Base-by-base conservation (phyloP, 495 filamentous ascomycete species). In the Podospora conica region DNA sequence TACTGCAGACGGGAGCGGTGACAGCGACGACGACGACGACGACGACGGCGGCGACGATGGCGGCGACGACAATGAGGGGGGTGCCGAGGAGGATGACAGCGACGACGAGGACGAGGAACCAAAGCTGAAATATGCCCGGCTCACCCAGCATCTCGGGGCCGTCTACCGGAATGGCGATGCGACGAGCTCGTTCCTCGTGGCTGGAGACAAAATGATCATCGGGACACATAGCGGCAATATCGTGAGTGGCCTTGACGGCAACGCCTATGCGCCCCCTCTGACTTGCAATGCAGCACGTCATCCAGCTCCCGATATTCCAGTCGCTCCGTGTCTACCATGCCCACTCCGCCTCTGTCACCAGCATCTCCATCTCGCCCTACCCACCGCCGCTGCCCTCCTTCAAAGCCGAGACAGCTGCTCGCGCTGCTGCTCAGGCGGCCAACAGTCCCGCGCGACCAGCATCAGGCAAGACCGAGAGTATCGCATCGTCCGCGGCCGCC, bases 141-240 rank as follows among this genome's bases (percentile, higher is more conserved):
- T 97, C 65, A 98, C 95, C 15, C 88, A 86, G 59, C 87, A 89
- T 67, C 77, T 98, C 64, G 86, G 83, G 18, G 78, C 89, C 6
- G 86, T 97, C 58, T 98, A 98, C 80, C 87, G 91, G 60, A 96
- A 96, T 79, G 93, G 92, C 64, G 95, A 98, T 83, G 90, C 92
- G 65, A 96, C 94, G 33, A 96, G 93, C 77, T 80, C 91, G 9
- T 96, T 93, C 71, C 78, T 95, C 28, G 91, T 95, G 58, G 90
- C 90, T 22, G 94, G 92, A 25, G 95, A 98, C 80, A 98, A 97
- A 80, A 96, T 97, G 93, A 89, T 98, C 63, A 81, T 96, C 67
- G 95, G 95, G 68, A 97, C 96, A 4, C 95, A 98, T 76, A 97
- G 96, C 78, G 95, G 95, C 69, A 96, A 95, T 71, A 92, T 98